These are phyloP conservation scores for Dactylellina sp. DNA, from an alignment of 2,329 filamentous ascomycete genomes.

Conservation along the genomic window DNA sequence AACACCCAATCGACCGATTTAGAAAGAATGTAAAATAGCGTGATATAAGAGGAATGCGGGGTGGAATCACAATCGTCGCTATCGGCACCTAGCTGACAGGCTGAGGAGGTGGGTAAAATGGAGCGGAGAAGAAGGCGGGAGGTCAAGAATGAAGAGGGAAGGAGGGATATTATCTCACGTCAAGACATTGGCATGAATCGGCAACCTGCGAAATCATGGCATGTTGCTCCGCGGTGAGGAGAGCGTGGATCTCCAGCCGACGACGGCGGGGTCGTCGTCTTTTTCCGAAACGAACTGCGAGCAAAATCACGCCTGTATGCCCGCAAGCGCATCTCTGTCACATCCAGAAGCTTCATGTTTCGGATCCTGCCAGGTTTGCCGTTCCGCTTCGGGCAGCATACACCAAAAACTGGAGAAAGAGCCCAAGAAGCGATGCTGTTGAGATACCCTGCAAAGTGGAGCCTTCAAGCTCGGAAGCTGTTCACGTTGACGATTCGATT, in stretches of 20 bases:
- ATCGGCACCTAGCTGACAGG: constrained; percentile 10
- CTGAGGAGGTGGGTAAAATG: not conserved
- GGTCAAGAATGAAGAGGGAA: not conserved
- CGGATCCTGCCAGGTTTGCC: not conserved
- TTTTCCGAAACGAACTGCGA: constrained; percentile 21
- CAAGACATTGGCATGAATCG: constrained; percentile 1
- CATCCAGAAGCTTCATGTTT: constrained; percentile 1
- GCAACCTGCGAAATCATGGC: not conserved
- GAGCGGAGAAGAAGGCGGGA: constrained; percentile 12
- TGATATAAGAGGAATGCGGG: constrained; percentile 1
- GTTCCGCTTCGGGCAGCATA: constrained; percentile 8
- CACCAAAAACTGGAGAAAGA: not conserved
- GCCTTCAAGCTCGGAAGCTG: constrained; percentile 16
- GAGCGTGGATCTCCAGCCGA: constrained; percentile 9
- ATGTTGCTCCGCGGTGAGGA: constrained; percentile 20
- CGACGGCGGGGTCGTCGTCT: constrained; percentile 4
- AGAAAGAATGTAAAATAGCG: not conserved
- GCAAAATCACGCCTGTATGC: constrained; percentile 9
- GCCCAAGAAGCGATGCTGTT: not conserved
- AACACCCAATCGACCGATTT: not conserved
- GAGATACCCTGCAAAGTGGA: constrained; percentile 15
- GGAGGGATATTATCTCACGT: not conserved
- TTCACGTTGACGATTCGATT: constrained; percentile 54
- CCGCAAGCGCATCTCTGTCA: constrained; percentile 19
- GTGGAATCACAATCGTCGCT: not conserved